Conservation (phyloP, 2,329 filamentous ascomycete species). For the Thielaviopsis euricoi region DNA sequence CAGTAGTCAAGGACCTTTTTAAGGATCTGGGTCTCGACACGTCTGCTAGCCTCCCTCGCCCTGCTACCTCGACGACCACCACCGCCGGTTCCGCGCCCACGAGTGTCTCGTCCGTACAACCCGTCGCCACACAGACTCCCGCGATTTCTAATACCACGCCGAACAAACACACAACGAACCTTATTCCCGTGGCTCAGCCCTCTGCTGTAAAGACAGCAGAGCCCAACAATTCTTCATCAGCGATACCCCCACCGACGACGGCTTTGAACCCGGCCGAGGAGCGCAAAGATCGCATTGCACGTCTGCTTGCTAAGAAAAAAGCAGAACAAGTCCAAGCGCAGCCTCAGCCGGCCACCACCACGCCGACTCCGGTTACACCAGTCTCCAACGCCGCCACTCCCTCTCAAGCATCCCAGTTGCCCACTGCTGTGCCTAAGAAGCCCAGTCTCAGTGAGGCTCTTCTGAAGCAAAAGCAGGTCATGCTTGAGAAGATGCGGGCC, state of each 20-base stretch:
- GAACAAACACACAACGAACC: slow-evolving; percentile 12
- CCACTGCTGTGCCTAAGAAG: not conserved
- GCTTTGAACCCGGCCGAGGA: slow-evolving; percentile 30
- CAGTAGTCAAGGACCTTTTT: slow-evolving; percentile 48
- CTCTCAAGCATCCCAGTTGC: not conserved
- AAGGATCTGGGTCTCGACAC: slow-evolving; percentile 47
- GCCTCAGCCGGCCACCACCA: not conserved
- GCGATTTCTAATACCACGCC: not conserved
- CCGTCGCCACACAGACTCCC: not conserved
- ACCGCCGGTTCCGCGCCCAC: not conserved
- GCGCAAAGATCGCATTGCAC: slow-evolving; percentile 61
- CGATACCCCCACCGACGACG: not conserved
- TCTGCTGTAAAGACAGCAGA: slow-evolving; percentile 6
- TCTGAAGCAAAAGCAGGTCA: slow-evolving; percentile 63
- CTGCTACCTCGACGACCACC: not conserved
- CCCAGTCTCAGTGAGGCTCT: slow-evolving; percentile 42
- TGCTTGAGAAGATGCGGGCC: slow-evolving; percentile 44
- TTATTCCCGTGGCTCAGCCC: slow-evolving; percentile 1
- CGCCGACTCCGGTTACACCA: too few species aligned
- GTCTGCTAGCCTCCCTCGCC: slow-evolving; percentile 10
- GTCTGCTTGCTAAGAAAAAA: slow-evolving; percentile 54
- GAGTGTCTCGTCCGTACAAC: not conserved
- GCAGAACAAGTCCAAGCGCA: not conserved
- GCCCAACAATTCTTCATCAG: slow-evolving; percentile 10
- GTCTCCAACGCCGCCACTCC: not conserved